phyloP scores from a whole-genome alignment of 192 early-diverging fungal genomes.

The Polychytrium aggregatum region DNA sequence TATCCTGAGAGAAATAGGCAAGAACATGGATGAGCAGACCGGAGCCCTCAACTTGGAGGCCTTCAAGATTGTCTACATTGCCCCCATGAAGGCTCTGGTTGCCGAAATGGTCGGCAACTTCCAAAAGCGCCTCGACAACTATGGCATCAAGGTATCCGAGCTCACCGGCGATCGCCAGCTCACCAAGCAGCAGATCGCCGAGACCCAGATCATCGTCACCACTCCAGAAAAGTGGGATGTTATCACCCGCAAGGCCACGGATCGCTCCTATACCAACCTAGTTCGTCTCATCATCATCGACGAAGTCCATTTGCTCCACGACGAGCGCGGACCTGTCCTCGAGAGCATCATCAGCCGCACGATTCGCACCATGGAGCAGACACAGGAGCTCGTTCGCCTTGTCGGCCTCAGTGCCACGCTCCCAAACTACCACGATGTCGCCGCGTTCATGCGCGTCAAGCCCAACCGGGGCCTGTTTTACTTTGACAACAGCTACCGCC shows the following conservation, averaged over 20 bases:
- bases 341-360: slow-evolving; percentile 86
- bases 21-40: slow-evolving; percentile 60
- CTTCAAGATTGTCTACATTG: slow-evolving; percentile 98
- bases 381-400: slow-evolving; percentile 76
- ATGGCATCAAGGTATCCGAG: slow-evolving; percentile 87
- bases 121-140: slow-evolving; percentile 52
- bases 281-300: slow-evolving; percentile 91
- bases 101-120: slow-evolving; percentile 96
- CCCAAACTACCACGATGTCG: slow-evolving; percentile 94
- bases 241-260: slow-evolving; percentile 91
- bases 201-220: slow-evolving; percentile 94
- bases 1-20: slow-evolving; percentile 77
- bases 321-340: slow-evolving; percentile 92
- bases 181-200: slow-evolving; percentile 92
- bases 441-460: slow-evolving; percentile 82
- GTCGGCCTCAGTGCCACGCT: slow-evolving; percentile 90
- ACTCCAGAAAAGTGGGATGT: slow-evolving; percentile 99
- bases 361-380: slow-evolving; percentile 76
- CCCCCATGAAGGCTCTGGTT: slow-evolving; percentile 99
- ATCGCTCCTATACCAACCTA: slow-evolving; percentile 76
- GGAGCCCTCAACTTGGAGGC: slow-evolving; percentile 64
- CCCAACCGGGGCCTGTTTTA: slow-evolving; percentile 72
- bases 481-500: slow-evolving; percentile 87
- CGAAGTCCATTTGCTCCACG: slow-evolving; percentile 94
- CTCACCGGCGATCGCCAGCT: slow-evolving; percentile 93